These are phyloP conservation scores for Mycena albidolilacea DNA, from an alignment of 768 basidiomycete species.

Conservation along the genomic window DNA sequence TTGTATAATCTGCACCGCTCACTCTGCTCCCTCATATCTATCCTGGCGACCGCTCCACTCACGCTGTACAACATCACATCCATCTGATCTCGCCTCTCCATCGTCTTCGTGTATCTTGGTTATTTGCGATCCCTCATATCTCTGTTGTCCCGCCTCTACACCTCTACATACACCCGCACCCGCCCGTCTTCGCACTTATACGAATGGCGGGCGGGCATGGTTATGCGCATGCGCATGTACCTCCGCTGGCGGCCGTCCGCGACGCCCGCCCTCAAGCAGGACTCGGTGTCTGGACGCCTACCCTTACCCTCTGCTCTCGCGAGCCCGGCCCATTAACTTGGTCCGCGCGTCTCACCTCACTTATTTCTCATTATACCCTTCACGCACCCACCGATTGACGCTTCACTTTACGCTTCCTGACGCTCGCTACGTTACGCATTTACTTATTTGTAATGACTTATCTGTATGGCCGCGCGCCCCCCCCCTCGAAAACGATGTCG, in stretches of 20 bases:
- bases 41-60: slow-evolving; percentile 27
- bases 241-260: slow-evolving; percentile 17
- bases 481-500: not conserved
- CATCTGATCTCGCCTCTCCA: not conserved
- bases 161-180: not conserved
- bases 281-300: not conserved
- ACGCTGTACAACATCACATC: slow-evolving; percentile 35
- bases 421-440: slow-evolving; percentile 17
- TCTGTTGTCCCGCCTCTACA: not conserved
- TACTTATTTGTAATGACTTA: slow-evolving; percentile 31
- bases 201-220: not conserved
- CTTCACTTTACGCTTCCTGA: slow-evolving; percentile 11
- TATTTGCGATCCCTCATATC: not conserved
- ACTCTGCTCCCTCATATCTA: slow-evolving; percentile 5
- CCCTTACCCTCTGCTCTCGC: slow-evolving; percentile 14
- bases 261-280: slow-evolving; percentile 6
- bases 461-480: slow-evolving; percentile 6
- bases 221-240: slow-evolving; percentile 19
- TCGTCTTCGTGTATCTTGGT: slow-evolving; percentile 4
- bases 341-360: not conserved
- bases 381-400: slow-evolving; percentile 15
- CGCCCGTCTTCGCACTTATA: not conserved
- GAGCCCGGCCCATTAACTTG: slow-evolving; percentile 1
- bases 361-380: slow-evolving; percentile 24
- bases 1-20: slow-evolving; percentile 17